Conservation (phyloP, 352 stramenopile species). For the Ophiocytium majus region DNA sequence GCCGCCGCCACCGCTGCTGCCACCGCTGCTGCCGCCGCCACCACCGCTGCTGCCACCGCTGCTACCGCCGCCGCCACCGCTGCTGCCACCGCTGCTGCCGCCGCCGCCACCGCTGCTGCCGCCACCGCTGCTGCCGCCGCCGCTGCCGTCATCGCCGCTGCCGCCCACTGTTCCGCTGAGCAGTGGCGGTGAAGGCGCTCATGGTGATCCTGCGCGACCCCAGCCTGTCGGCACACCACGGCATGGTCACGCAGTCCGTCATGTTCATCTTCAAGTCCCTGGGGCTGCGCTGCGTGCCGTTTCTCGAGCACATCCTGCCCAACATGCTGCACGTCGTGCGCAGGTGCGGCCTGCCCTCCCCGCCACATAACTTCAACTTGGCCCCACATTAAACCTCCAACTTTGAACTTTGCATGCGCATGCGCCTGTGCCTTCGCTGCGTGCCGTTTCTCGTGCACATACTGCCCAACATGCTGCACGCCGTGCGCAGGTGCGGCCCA, state of each 20-base stretch:
- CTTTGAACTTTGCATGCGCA: too few relatives aligned
- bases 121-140: not conserved
- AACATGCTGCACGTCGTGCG: conserved; percentile 89
- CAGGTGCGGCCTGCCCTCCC: conserved; percentile 62
- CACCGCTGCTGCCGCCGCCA: not conserved
- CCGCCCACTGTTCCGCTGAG: conserved; percentile 53
- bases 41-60: not conserved
- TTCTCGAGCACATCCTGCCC: conserved; percentile 93
- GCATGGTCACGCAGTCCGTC: conserved; percentile 94
- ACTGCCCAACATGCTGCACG: conserved; percentile 90
- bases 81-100: too few relatives aligned
- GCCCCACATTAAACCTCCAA: too few relatives aligned
- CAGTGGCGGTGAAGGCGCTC: conserved; percentile 91
- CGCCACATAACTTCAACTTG: conserved; percentile 3
- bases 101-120: not conserved
- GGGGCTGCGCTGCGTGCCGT: conserved; percentile 87
- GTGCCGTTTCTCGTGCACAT: conserved; percentile 94
- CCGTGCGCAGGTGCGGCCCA: conserved; percentile 73
- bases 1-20: not conserved
- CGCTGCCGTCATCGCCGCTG: not conserved
- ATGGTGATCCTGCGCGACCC: conserved; percentile 92
- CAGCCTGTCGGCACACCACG: conserved; percentile 89
- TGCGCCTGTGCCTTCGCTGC: too few relatives aligned
- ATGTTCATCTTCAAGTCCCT: conserved; percentile 98
- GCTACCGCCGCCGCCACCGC: not conserved